Conservation (phyloP, 208 protist genomes). For the Tritrichomonas musculus region DNA sequence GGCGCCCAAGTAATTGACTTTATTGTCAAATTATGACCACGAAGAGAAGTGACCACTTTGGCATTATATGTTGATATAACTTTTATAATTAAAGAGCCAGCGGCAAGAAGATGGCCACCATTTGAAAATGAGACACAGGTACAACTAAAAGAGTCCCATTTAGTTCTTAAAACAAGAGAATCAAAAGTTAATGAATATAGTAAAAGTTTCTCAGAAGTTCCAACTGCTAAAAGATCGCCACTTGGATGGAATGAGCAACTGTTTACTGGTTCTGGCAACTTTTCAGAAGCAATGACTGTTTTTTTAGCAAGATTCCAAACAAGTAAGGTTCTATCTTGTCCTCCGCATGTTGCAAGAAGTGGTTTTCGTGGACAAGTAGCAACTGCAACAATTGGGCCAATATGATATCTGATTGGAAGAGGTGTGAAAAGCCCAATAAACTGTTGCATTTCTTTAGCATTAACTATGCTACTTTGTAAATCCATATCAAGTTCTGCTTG, state of each 20-base stretch:
- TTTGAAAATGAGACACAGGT: constrained; percentile 23
- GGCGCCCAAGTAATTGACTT: constrained; percentile 20
- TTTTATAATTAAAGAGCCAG: constrained; percentile 15
- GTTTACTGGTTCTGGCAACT: not conserved
- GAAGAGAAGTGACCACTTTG: not conserved
- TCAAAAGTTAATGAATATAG: constrained; percentile 20
- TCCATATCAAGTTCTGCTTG: not conserved
- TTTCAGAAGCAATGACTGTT: not conserved
- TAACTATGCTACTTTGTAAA: not conserved
- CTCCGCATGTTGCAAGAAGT: not conserved
- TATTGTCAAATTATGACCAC: not conserved
- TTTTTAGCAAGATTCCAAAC: constrained; percentile 28
- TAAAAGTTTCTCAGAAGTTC: not conserved
- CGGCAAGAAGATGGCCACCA: constrained; percentile 24
- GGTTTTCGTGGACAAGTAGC: constrained; percentile 23
- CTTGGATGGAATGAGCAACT: constrained; percentile 2
- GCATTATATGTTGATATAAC: not conserved
- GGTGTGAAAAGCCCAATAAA: not conserved
- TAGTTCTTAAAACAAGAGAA: not conserved
- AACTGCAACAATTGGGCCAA: constrained; percentile 12
- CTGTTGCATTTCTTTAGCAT: not conserved
- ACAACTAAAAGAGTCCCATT: constrained; percentile 2
- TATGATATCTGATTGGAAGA: not conserved
- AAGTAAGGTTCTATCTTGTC: constrained; percentile 1
- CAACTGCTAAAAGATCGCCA: constrained; percentile 1